Base-by-base conservation (phyloP, 176 grass and related monocot genomes). In the Elaeis guineensis region DNA sequence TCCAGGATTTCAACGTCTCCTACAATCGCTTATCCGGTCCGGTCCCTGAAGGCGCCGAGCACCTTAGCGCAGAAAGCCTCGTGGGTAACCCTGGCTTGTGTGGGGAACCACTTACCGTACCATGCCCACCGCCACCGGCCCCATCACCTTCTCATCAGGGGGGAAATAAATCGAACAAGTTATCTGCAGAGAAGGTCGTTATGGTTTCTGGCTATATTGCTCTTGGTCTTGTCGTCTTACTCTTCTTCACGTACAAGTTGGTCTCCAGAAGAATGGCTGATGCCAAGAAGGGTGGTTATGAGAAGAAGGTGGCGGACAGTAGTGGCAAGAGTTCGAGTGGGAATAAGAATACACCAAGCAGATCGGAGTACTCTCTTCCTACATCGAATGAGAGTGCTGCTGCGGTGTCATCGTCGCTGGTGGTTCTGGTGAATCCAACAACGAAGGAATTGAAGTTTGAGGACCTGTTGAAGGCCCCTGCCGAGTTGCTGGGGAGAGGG, bases 401-500 rank as follows among this genome's bases (percentile, higher is more conserved):
- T 7, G 11, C 49, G 16, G 21, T 3, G 6, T 17, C 22, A 5
- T 65, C 63, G 12, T 11, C 63, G 49, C 22, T 17, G 15, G 70
- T 48, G 4, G 35, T 44, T 44, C 35, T 44, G 11, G 2, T 44
- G 35, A 44, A 44, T 44, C 35, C 35, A 14, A 63, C 77, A 23
- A 66, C 32, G 15, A 82, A 76, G 61, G 70, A 75, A 2, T 52
- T 89, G 70, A 58, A 74, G 61, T 89, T 89, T 32, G 80, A 84
- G 80, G 86, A 81, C 57, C 67, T 89, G 58, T 72, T 89, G 62
- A 89, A 75, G 74, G 79, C 74, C 1, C 86, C 80, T 6, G 86
- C 86, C 21, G 86, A 89, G 77, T 72, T 84, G 77, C 69, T 89
- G 18, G 77, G 86, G 6, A 72, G 81, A n/a, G 81, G 86, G 24